Evolutionary conservation across 345 rosid species (phyloP), one percentile per base, ranked within the genome.

Genomic region (Eucalyptus caleyi): DNA sequence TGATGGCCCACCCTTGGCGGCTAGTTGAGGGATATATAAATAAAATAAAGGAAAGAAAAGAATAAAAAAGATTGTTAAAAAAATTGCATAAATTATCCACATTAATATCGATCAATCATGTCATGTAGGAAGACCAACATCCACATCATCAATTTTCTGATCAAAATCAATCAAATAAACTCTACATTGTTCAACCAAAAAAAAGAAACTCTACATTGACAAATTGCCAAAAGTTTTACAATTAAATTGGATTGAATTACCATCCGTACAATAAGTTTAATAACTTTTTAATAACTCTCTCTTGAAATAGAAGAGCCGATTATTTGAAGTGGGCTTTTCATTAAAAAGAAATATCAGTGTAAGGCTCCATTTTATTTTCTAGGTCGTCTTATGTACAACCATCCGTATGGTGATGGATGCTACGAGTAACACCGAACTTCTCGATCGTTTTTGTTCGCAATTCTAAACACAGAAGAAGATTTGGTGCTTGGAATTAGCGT

Each of bases 111-210:
- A 60, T 60, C 1, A 10, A 60, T 27, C 1, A 10, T 12, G 4
- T 11, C 67, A 60, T 0, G 2, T 60, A 5, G 4, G 4, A 60
- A 5, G 8, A 11, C n/a, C 0, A 27, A 0, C 8, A 26, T 60
- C 2, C 32, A 60, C 30, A 27, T 60, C 30, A 60, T 12, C 14
- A 26, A 26, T 60, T 60, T 60, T 60, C 16, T 7, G 0, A 53
- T 53, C 26, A 53, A 53, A 53, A 53, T 60, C 6, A 2, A 12
- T 60, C 3, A 4, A 1, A 26, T 60, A 2, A 2, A 12, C 27
- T 23, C 18, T 15, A 5, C 2, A 24, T 24, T 47, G 49, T 12
- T 49, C 5, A 0, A 49, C 50, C 50, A 12, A 49, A 49, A 49
- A 12, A 12, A 49, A 4, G 0, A 49, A 49, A 59, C 30, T 60